These are phyloP conservation scores for Alnus glutinosa DNA, from an alignment of 306 rosid species.

Conservation along the genomic window DNA sequence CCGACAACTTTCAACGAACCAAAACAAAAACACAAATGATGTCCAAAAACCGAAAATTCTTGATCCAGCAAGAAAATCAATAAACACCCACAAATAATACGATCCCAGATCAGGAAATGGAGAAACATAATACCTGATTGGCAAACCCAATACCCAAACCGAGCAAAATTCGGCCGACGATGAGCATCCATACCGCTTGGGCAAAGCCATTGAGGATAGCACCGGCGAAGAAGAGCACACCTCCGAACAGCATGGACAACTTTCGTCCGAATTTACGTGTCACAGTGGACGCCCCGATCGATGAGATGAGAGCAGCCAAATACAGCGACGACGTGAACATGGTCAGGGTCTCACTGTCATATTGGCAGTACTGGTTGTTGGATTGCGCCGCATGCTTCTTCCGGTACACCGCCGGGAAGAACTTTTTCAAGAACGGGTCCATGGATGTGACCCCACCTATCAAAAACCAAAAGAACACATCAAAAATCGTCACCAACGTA, in stretches of 20 bases:
- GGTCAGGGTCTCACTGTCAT: conserved; percentile 67
- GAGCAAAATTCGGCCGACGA: conserved; percentile 85
- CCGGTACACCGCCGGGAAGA: conserved; percentile 65
- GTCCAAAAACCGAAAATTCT: conserved; percentile 11
- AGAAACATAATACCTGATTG: conserved; percentile 62
- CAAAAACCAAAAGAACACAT: background rate
- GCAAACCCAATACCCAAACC: conserved; percentile 95
- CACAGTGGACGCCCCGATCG: conserved; percentile 67
- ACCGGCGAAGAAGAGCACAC: conserved; percentile 63
- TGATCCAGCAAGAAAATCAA: background rate
- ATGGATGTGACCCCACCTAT: conserved; percentile 93
- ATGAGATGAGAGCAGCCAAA: conserved; percentile 81
- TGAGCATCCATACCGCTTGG: conserved; percentile 61
- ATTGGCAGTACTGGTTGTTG: conserved; percentile 72
- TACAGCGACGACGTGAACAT: conserved; percentile 91
- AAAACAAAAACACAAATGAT: conserved; percentile 2
- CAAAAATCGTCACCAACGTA: no score
- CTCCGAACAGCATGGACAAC: conserved; percentile 82
- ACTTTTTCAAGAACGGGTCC: conserved; percentile 71
- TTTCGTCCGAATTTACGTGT: conserved; percentile 77
- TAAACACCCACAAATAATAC: background rate
- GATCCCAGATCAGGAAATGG: background rate
- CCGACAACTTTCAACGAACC: conserved; percentile 5
- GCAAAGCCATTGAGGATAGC: conserved; percentile 79
- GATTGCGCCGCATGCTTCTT: conserved; percentile 39